These are phyloP conservation scores for Calonectria multiphialidica DNA, from an alignment of 2,329 filamentous ascomycete species.

Conservation along the genomic window DNA sequence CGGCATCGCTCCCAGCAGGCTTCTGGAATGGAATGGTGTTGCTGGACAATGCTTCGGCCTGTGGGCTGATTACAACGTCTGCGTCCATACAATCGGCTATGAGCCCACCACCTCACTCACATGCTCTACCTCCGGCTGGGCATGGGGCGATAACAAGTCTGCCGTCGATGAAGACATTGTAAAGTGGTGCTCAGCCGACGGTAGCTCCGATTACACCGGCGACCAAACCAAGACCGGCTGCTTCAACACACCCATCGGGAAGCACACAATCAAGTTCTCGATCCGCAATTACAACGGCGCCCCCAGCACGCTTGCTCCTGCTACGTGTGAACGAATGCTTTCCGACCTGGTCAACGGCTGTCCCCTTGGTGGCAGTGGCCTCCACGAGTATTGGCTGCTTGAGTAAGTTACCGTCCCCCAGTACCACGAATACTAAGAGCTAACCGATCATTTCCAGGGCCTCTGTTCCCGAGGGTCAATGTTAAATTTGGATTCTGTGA, in stretches of 20 bases:
- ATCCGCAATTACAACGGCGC: conserved; percentile 20
- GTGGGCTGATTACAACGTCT: neutral
- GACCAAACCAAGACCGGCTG: conserved; percentile 16
- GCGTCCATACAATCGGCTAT: neutral
- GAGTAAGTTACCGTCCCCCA: conserved; percentile 13
- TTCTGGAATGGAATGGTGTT: neutral
- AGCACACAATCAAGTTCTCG: conserved; percentile 23
- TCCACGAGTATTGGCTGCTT: conserved; percentile 16
- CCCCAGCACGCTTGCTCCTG: neutral
- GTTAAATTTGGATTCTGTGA: neutral
- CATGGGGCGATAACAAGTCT: conserved; percentile 27
- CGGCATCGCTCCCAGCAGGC: neutral
- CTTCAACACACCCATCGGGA: conserved; percentile 8
- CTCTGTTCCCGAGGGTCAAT: neutral
- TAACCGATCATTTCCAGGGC: neutral
- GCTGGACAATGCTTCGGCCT: neutral
- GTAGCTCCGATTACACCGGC: neutral
- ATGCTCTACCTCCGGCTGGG: neutral
- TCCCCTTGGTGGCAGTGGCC: neutral
- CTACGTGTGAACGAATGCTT: neutral
- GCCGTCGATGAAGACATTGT: neutral
- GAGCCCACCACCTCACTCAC: neutral
- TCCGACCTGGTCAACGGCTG: conserved; percentile 15
- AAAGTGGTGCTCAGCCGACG: conserved; percentile 18
- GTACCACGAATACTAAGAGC: neutral